phyloP scores from a whole-genome alignment of 2,329 filamentous ascomycete species.

The Colletotrichum cordylinicola region DNA sequence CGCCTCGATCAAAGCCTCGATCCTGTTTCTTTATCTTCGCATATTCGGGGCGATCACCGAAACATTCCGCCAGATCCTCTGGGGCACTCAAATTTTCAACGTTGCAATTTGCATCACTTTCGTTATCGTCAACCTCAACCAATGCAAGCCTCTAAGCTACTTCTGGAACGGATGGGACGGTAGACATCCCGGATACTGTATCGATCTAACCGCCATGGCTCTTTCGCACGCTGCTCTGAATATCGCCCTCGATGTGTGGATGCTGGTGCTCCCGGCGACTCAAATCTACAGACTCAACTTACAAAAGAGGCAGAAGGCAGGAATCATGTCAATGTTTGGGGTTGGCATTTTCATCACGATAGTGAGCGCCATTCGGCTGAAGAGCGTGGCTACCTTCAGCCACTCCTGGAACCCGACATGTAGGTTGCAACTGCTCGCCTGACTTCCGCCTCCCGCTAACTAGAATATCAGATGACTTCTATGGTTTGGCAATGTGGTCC shows the following conservation, averaged over 20 bases:
- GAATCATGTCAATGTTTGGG: constrained; percentile 17
- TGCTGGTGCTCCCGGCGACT: constrained; percentile 1
- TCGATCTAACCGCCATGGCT: constrained; percentile 2
- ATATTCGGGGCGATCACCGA: constrained; percentile 37
- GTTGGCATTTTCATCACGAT: constrained; percentile 12
- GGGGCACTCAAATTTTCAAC: constrained; percentile 23
- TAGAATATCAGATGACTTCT: constrained; percentile 28
- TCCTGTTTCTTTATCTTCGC: constrained; percentile 41
- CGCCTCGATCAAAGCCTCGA: constrained; percentile 40
- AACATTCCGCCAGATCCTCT: constrained; percentile 28
- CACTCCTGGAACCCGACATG: constrained; percentile 17
- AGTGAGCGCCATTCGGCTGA: constrained; percentile 1
- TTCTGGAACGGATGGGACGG: constrained; percentile 19
- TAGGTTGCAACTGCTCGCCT: constrained; percentile 37
- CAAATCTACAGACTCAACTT: constrained; percentile 16
- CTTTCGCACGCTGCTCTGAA: constrained; percentile 3
- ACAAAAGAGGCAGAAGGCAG: constrained; percentile 12
- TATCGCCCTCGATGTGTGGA: constrained; percentile 10
- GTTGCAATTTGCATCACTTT: constrained; percentile 27
- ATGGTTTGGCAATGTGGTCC: constrained; percentile 37
- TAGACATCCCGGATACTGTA: background rate
- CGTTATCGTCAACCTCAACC: constrained; percentile 38
- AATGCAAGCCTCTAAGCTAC: constrained; percentile 14
- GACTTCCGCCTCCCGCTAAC: constrained; percentile 44
- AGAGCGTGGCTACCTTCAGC: background rate